A percentile compares a stretch with the other conserved stretches of the same genome.
phyloP scores from a whole-genome alignment of 2,329 filamentous ascomycete species.

The Penicillium olsonii region DNA sequence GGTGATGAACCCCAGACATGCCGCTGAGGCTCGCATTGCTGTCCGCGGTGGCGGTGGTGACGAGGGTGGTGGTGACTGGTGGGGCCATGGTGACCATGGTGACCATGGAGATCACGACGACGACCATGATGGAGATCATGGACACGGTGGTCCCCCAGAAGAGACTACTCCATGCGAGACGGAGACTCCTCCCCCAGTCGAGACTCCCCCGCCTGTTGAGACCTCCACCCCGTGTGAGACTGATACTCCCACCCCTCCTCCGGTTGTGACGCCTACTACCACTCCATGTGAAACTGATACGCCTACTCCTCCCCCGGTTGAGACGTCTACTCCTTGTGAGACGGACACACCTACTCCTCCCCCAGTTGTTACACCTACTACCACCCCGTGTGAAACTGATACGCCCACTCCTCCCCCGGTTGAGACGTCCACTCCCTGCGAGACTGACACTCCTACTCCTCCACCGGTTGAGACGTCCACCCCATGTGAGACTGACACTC shows the following conservation, averaged over 20 bases:
- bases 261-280: background rate
- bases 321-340: slow-evolving; percentile 15
- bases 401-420: slow-evolving; percentile 2
- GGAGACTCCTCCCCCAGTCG: background rate
- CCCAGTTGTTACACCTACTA: background rate
- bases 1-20: slow-evolving; percentile 17
- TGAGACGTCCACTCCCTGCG: background rate
- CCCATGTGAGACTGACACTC: slow-evolving; percentile 9
- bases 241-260: slow-evolving; percentile 1
- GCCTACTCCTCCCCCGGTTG: slow-evolving; percentile 2
- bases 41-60: slow-evolving; percentile 10
- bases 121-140: slow-evolving; percentile 2
- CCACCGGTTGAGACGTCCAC: background rate
- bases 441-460: background rate
- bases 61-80: slow-evolving; percentile 2
- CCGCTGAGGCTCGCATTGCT: slow-evolving; percentile 13
- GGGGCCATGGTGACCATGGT: slow-evolving; percentile 7
- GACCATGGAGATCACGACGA: slow-evolving; percentile 3
- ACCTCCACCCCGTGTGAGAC: slow-evolving; percentile 9
- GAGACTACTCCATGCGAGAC: slow-evolving; percentile 7
- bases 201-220: background rate
- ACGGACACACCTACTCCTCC: slow-evolving; percentile 12
- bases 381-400: slow-evolving; percentile 14
- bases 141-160: background rate
- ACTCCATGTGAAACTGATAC: slow-evolving; percentile 6